Percentiles rank a stretch among this genome's conserved stretches.
Evolutionary conservation across 2,329 filamentous ascomycete species (phyloP).

Genomic region (Alternaria hordeiaustralica): DNA sequence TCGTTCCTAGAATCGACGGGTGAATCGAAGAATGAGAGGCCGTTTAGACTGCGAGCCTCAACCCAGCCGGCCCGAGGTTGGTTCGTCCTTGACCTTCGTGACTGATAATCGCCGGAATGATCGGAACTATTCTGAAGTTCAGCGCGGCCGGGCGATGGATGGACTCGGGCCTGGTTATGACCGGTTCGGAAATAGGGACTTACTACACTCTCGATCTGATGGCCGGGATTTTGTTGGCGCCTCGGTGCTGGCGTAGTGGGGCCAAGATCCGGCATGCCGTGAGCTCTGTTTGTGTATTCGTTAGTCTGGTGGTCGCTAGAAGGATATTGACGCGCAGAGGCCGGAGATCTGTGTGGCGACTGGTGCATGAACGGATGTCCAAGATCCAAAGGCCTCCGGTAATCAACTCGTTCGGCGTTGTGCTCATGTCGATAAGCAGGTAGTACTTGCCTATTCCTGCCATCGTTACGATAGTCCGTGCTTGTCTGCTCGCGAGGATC

Average conservation of each 20-base stretch:
- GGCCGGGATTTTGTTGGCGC: slow-evolving; percentile 17
- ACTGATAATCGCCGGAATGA: slow-evolving; percentile 38
- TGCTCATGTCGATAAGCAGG: background rate
- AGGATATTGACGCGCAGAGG: slow-evolving; percentile 6
- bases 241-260: slow-evolving; percentile 20
- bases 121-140: slow-evolving; percentile 36
- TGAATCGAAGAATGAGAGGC: slow-evolving; percentile 45
- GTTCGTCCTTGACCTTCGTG: slow-evolving; percentile 20
- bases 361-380: slow-evolving; percentile 29
- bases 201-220: slow-evolving; percentile 40
- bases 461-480: background rate
- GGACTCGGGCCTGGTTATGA: slow-evolving; percentile 18
- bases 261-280: slow-evolving; percentile 1
- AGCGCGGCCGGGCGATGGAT: slow-evolving; percentile 25
- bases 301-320: slow-evolving; percentile 7
- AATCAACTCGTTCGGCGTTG: background rate
- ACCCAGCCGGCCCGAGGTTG: slow-evolving; percentile 16
- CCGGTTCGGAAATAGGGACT: slow-evolving; percentile 50
- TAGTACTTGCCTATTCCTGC: slow-evolving; percentile 1
- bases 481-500: slow-evolving; percentile 31
- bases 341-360: slow-evolving; percentile 13
- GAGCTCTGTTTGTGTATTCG: slow-evolving; percentile 7
- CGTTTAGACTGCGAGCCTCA: slow-evolving; percentile 40
- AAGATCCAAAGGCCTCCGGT: slow-evolving; percentile 15
- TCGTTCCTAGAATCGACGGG: slow-evolving; percentile 32